These are phyloP conservation scores for Apiotrichum domesticum DNA, from an alignment of 1,284 basidiomycete species.

Conservation along the genomic window DNA sequence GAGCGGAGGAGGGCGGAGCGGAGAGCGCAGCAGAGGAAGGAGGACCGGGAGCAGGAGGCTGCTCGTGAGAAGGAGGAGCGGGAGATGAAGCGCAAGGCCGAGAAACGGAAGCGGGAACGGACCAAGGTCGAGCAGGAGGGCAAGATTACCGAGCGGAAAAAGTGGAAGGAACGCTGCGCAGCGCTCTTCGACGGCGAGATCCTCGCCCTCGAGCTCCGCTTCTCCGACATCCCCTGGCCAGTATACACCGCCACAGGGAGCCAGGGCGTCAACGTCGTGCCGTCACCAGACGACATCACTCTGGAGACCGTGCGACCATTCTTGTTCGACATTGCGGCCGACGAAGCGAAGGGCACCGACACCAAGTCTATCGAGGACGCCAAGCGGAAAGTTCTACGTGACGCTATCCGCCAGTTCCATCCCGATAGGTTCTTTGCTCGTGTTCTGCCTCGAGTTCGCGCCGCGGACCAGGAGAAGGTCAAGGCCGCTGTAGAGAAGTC, in stretches of 20 bases:
- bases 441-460: conserved; percentile 53
- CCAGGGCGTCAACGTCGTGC: conserved; percentile 30
- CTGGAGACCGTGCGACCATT: conserved; percentile 54
- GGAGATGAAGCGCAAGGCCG: neutral
- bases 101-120: neutral
- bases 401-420: conserved; percentile 63
- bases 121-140: neutral
- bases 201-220: conserved; percentile 44
- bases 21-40: neutral
- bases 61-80: neutral
- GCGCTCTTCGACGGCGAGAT: conserved; percentile 21
- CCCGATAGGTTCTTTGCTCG: conserved; percentile 66
- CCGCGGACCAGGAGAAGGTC: conserved; percentile 55
- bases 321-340: conserved; percentile 51
- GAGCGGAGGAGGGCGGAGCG: neutral
- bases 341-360: conserved; percentile 47
- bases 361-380: conserved; percentile 48
- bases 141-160: conserved; percentile 8
- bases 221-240: conserved; percentile 75
- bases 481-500: conserved; percentile 58
- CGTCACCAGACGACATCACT: conserved; percentile 51
- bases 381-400: conserved; percentile 49
- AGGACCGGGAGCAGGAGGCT: neutral
- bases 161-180: conserved; percentile 17
- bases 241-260: conserved; percentile 46